Conservation (phyloP, 2,329 filamentous ascomycete genomes). For the Metarhizium album region DNA sequence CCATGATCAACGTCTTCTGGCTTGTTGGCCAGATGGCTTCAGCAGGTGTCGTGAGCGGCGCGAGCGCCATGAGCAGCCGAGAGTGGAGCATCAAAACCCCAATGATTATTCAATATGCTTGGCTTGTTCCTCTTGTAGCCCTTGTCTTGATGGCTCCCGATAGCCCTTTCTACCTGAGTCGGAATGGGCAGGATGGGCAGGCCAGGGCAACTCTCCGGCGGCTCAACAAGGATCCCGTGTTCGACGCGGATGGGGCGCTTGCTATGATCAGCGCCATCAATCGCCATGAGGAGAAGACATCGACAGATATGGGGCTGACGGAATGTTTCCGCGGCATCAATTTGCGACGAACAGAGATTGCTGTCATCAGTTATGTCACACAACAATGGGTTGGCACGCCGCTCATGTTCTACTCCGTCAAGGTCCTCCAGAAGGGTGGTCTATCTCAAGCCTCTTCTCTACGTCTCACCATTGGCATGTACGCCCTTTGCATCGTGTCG, state of each 20-base stretch:
- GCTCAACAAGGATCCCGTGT: neutral
- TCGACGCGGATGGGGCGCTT: neutral
- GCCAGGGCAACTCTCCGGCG: neutral
- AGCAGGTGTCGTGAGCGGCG: neutral
- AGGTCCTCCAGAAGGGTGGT: constrained; percentile 39
- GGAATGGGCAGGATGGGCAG: neutral
- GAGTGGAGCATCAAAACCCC: neutral
- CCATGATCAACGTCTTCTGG: constrained; percentile 2
- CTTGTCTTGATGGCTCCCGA: neutral
- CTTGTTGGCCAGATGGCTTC: neutral
- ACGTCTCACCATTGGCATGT: constrained; percentile 32
- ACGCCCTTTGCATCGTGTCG: constrained; percentile 29
- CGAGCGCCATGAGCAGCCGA: neutral
- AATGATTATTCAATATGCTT: neutral
- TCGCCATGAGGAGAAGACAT: neutral
- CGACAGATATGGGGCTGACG: neutral
- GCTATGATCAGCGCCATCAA: neutral
- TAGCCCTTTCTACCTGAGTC: neutral
- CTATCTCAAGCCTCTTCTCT: constrained; percentile 29
- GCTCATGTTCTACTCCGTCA: constrained; percentile 42
- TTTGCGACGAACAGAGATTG: constrained; percentile 26
- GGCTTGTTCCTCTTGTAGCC: neutral
- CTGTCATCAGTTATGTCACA: constrained; percentile 39
- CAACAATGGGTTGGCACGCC: constrained; percentile 42
- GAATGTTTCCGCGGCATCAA: constrained; percentile 2